Base-by-base conservation (phyloP, 2,329 filamentous ascomycete species). In the Trichoderma sp. region DNA sequence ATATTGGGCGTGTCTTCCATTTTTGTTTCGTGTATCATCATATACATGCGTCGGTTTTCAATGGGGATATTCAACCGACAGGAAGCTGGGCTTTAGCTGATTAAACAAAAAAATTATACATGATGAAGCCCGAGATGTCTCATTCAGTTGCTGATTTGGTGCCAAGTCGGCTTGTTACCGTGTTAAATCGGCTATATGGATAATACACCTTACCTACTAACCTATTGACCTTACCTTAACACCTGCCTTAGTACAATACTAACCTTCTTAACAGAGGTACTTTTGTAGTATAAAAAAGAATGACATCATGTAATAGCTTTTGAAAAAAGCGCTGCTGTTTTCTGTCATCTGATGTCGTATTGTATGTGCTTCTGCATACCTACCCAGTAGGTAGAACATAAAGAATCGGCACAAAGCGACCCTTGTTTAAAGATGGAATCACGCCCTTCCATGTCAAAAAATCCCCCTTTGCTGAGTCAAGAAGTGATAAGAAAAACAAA, bases 11-110 rank as follows among this genome's bases (percentile, higher is more conserved):
- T 47, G 30, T 67, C 24, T 57, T 67, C 24, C 51, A n/a, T 30
- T 67, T 57, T 67, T 26, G 26, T 58, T 67, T 58, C 51, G 64
- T 56, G 51, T 69, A 61, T 69, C n/a, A 32, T 47, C 3, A 32
- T 32, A 21, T 32, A 21, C 36, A 69, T 60, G 53, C 18, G 30
- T 69, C 65, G 24, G 43, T 69, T 26, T 12, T 12, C 34, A 68
- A 60, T 9, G 65, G 65, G 53, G 24, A 47, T 24, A 47, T 32
- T 28, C 36, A 15, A 51, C 65, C 36, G 24, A 60, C 26, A 61
- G 53, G 43, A 18, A 36, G 65, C 30, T 28, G 53, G 8, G 34
- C 6, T 32, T 69, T 69, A 30, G 28, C 26, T 60, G 36, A 43
- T 21, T 6, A 14, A 53, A 53, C n/a, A 24, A 39, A 32, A 32